Percentiles rank a stretch among this genome's conserved stretches.
phyloP scores from a whole-genome alignment of 164 flowering plant species.

The Vitis cinerea region DNA sequence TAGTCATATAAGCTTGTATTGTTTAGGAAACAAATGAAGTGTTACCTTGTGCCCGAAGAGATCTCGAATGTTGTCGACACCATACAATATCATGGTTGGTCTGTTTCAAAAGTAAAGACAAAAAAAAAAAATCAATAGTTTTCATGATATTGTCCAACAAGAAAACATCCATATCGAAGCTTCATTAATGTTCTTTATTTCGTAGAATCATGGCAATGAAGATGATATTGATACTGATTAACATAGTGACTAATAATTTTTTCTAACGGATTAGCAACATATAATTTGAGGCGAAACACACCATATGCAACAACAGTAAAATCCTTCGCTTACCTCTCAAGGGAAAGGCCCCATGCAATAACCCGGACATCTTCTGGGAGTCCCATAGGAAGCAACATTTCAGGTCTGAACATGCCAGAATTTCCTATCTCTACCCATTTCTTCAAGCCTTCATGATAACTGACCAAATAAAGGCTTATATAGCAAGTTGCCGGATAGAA shows the following conservation, averaged over 20 bases:
- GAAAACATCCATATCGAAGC: too few species aligned
- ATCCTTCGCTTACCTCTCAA: conserved; percentile 63
- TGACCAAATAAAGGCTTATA: conserved; percentile 19
- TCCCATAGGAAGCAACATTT: conserved; percentile 98
- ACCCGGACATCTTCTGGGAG: conserved; percentile 91
- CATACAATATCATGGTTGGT: conserved; percentile 94
- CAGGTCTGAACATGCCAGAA: conserved; percentile 98
- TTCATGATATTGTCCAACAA: background rate
- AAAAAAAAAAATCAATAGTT: conserved; percentile 2
- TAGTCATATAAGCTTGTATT: too few species aligned
- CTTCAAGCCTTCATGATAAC: conserved; percentile 89
- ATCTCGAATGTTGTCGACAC: conserved; percentile 88
- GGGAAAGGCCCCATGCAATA: conserved; percentile 99
- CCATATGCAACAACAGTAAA: background rate
- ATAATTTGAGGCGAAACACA: too few species aligned
- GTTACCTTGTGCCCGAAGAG: conserved; percentile 81
- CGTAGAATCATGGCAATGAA: too few species aligned
- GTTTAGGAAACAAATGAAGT: too few species aligned
- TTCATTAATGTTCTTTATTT: too few species aligned
- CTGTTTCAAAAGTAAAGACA: conserved; percentile 32
- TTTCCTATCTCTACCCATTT: conserved; percentile 99
- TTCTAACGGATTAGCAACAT: background rate
- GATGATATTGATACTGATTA: too few species aligned
- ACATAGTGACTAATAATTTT: background rate
- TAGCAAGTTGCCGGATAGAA: background rate